These are phyloP conservation scores for Strobilomyces echinocephalus DNA, from an alignment of 768 basidiomycete genomes.

Conservation along the genomic window DNA sequence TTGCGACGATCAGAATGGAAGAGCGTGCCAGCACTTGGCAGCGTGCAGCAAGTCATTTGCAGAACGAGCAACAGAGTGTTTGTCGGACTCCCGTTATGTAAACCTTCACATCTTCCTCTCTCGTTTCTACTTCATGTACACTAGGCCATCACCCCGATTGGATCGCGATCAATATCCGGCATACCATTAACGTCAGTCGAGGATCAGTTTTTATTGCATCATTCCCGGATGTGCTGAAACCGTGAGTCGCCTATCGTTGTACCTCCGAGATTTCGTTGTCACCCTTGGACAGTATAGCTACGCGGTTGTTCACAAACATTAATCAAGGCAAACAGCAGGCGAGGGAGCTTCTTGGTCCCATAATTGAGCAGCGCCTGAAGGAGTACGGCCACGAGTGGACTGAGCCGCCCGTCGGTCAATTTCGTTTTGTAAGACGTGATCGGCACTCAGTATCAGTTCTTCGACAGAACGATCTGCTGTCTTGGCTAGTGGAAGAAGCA, in stretches of 20 bases:
- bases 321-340: background rate
- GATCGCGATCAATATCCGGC: background rate
- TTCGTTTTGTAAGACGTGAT: background rate
- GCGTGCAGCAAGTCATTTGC: background rate
- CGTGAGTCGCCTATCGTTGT: background rate
- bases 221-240: background rate
- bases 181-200: background rate
- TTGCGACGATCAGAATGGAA: background rate
- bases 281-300: background rate
- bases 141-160: conserved; percentile 1
- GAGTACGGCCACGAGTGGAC: background rate
- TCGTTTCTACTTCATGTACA: too few relatives aligned
- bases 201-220: too few relatives aligned
- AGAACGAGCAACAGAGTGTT: too few relatives aligned
- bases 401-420: conserved; percentile 30
- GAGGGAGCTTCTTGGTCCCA: background rate
- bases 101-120: too few relatives aligned
- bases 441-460: background rate
- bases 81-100: too few relatives aligned
- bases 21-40: background rate
- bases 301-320: background rate
- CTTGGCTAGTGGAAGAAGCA: background rate
- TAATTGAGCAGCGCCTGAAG: background rate
- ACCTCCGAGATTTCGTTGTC: background rate
- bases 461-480: conserved; percentile 30